Conservation (phyloP, 805 yeast genomes). For the Hanseniaspora taiwanica region DNA sequence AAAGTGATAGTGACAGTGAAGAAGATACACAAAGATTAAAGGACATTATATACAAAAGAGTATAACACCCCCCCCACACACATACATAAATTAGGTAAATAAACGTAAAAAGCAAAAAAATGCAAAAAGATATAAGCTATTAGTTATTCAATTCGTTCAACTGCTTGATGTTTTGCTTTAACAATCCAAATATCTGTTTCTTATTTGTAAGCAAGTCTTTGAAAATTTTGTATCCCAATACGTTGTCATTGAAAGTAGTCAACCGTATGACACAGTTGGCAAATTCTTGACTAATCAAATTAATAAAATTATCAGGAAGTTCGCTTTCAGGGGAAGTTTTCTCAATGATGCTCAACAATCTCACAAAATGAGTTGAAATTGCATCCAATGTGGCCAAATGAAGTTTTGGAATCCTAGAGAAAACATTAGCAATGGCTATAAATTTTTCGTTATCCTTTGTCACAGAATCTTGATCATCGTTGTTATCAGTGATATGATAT, state of each 20-base stretch:
- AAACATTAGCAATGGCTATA: slow-evolving; percentile 49
- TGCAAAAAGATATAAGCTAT: background rate
- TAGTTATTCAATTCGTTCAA: background rate
- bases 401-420: slow-evolving; percentile 53
- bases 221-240: slow-evolving; percentile 46
- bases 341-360: slow-evolving; percentile 43
- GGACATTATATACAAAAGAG: background rate
- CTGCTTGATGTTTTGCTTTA: slow-evolving; percentile 22
- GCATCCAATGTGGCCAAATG: slow-evolving; percentile 74
- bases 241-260: slow-evolving; percentile 33
- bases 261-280: slow-evolving; percentile 41
- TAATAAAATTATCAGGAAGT: slow-evolving; percentile 26
- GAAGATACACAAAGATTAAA: background rate
- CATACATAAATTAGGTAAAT: no score
- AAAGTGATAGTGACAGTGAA: background rate
- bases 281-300: slow-evolving; percentile 50
- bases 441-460: slow-evolving; percentile 28
- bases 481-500: slow-evolving; percentile 23
- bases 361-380: slow-evolving; percentile 57
- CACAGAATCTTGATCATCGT: slow-evolving; percentile 14
- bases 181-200: slow-evolving; percentile 50
- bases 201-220: slow-evolving; percentile 49
- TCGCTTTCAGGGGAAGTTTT: slow-evolving; percentile 27
- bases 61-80: background rate
- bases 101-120: background rate